Percentiles rank a stretch among this genome's conserved stretches.
Evolutionary conservation across 495 filamentous ascomycete genomes (phyloP).

Genomic region (Patellaria atrata): DNA sequence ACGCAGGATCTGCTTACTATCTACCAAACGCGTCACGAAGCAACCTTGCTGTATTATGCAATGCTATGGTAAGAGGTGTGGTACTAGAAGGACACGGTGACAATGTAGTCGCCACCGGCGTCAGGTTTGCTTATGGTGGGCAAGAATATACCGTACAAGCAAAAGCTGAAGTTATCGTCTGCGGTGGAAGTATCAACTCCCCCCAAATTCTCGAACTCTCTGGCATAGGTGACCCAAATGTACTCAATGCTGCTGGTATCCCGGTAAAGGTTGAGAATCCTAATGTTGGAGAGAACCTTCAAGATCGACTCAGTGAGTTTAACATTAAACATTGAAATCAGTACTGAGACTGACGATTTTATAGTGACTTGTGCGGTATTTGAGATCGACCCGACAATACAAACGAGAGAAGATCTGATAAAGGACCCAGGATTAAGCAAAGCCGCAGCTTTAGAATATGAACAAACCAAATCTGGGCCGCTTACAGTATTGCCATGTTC

Average conservation of each 20-base stretch:
- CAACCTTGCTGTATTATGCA: constrained; percentile 17
- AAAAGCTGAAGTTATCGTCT: constrained; percentile 20
- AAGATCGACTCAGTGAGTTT: constrained; percentile 31
- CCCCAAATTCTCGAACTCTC: constrained; percentile 26
- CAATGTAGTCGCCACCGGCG: constrained; percentile 15
- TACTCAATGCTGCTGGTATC: constrained; percentile 18
- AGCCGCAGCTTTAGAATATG: constrained; percentile 22
- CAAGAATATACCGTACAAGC: constrained; percentile 20
- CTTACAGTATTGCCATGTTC: constrained; percentile 27
- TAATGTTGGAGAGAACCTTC: constrained; percentile 34
- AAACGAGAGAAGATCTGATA: constrained; percentile 31
- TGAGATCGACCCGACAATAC: constrained; percentile 31
- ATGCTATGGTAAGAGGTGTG: constrained; percentile 7
- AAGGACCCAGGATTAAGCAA: constrained; percentile 20
- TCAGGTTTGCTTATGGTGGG: constrained; percentile 26
- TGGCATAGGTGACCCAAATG: constrained; percentile 23
- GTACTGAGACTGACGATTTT: too few species aligned
- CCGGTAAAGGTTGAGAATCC: constrained; percentile 12
- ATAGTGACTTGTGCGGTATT: constrained; percentile 31
- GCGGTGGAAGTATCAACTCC: constrained; percentile 19
- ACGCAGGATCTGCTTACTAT: constrained; percentile 10
- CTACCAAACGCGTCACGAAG: constrained; percentile 4
- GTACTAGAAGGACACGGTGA: constrained; percentile 6
- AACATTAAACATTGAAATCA: too few species aligned
- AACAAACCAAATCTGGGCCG: constrained; percentile 22